A percentile compares a stretch with the other conserved stretches of the same genome.
These are phyloP conservation scores for Pezicula carpinea DNA, from an alignment of 2,329 filamentous ascomycete genomes.

Conservation along the genomic window DNA sequence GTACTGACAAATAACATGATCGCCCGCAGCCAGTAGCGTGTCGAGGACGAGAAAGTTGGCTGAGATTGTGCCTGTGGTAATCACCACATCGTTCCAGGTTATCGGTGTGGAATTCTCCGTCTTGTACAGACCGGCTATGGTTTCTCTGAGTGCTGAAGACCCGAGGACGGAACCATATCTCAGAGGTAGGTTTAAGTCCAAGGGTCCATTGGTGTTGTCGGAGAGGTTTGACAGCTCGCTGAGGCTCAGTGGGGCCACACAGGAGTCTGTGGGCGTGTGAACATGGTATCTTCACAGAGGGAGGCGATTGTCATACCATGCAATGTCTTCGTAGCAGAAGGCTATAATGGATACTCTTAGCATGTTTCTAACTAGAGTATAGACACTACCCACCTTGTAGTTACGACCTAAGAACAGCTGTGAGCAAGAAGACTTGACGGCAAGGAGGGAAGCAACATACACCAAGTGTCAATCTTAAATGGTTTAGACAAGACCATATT, in stretches of 20 bases:
- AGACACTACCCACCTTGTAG: background rate
- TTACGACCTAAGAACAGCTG: background rate
- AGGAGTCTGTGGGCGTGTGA: conserved; percentile 52
- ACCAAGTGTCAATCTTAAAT: conserved; percentile 2
- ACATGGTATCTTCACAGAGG: too few species aligned
- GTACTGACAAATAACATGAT: conserved; percentile 83
- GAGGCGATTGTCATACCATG: background rate
- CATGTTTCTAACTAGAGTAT: background rate
- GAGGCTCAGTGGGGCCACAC: conserved; percentile 69
- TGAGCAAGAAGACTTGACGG: background rate
- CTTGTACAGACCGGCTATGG: conserved; percentile 62
- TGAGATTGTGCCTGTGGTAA: conserved; percentile 75
- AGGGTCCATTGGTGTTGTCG: conserved; percentile 44
- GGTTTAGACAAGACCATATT: background rate
- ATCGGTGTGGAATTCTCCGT: conserved; percentile 43
- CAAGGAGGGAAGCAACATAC: background rate
- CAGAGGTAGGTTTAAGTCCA: conserved; percentile 54
- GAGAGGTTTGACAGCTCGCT: conserved; percentile 58
- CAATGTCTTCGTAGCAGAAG: background rate
- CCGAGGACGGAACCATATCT: conserved; percentile 74
- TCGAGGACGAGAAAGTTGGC: conserved; percentile 81
- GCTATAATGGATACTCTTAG: background rate
- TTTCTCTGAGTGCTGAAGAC: conserved; percentile 56
- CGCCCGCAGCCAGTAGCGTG: conserved; percentile 63
- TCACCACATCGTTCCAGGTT: conserved; percentile 60